A percentile compares a stretch with the other conserved stretches of the same genome.
phyloP scores from a whole-genome alignment of 2,329 filamentous ascomycete species.

The Chrysoporthe puriensis region DNA sequence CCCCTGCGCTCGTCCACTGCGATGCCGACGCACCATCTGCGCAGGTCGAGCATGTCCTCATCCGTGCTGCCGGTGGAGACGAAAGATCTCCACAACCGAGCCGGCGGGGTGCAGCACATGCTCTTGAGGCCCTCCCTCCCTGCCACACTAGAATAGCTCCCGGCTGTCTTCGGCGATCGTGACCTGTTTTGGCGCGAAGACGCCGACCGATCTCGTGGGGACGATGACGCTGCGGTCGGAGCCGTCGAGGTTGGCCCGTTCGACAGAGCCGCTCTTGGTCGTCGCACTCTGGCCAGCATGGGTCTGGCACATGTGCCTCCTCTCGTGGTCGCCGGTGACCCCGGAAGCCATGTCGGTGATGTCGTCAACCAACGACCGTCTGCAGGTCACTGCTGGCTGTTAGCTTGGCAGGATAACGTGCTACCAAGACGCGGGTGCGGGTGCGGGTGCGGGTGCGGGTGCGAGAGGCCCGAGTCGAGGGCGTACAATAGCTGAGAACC shows the following conservation, averaged over 20 bases:
- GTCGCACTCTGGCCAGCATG: constrained; percentile 52
- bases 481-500: constrained; percentile 33
- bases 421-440: not conserved
- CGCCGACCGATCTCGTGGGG: constrained; percentile 37
- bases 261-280: constrained; percentile 40
- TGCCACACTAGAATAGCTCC: constrained; percentile 48
- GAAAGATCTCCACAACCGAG: constrained; percentile 42
- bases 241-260: constrained; percentile 51
- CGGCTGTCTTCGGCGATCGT: constrained; percentile 34
- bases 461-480: constrained; percentile 36
- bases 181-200: constrained; percentile 56
- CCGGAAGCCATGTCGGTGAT: constrained; percentile 47
- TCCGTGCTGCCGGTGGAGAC: constrained; percentile 32
- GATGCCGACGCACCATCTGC: constrained; percentile 60
- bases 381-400: constrained; percentile 31
- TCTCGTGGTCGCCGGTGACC: constrained; percentile 41
- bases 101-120: constrained; percentile 47
- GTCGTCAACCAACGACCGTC: constrained; percentile 31
- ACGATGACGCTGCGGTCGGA: constrained; percentile 48
- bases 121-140: constrained; percentile 46
- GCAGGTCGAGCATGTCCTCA: constrained; percentile 36
- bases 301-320: constrained; percentile 52
- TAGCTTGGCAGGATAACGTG: constrained; percentile 8
- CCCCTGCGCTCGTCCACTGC: constrained; percentile 46
- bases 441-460: constrained; percentile 20